Evolutionary conservation across 345 rosid species (phyloP).

Genomic region (Reutealis trisperma): DNA sequence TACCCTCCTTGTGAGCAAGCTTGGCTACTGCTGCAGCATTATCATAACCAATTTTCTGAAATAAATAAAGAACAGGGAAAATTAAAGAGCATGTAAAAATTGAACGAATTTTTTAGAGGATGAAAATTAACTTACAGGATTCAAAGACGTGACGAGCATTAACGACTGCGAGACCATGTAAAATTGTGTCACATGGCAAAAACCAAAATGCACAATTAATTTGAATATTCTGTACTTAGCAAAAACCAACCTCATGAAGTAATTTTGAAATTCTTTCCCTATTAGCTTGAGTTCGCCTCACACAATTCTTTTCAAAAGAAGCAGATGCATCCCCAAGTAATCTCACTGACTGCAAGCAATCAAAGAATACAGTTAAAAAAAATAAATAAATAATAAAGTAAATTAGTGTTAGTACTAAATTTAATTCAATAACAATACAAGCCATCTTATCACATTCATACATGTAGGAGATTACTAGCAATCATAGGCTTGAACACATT

Average conservation of each 20-base stretch:
- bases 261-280: slow-evolving; percentile 81
- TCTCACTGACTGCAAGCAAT: slow-evolving; percentile 59
- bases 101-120: slow-evolving; percentile 4
- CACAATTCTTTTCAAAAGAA: slow-evolving; percentile 90
- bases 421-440: neutral
- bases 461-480: slow-evolving; percentile 84
- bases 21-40: slow-evolving; percentile 99
- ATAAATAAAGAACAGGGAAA: slow-evolving; percentile 2
- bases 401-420: neutral
- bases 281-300: slow-evolving; percentile 81
- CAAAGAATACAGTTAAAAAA: neutral
- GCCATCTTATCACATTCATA: slow-evolving; percentile 28
- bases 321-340: slow-evolving; percentile 91
- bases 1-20: slow-evolving; percentile 95
- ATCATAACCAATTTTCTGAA: slow-evolving; percentile 93
- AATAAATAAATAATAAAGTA: slow-evolving; percentile 18
- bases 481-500: slow-evolving; percentile 98
- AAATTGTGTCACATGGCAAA: slow-evolving; percentile 28
- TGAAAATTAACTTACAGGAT: slow-evolving; percentile 66
- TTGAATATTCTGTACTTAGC: neutral
- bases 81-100: slow-evolving; percentile 1
- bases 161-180: slow-evolving; percentile 67
- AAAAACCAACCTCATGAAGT: slow-evolving; percentile 72
- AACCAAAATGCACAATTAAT: slow-evolving; percentile 6
- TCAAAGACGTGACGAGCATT: slow-evolving; percentile 97